A percentile compares a stretch with the other conserved stretches of the same genome.
phyloP scores from a whole-genome alignment of 768 basidiomycete species.

The Lactifluus subvellereus region DNA sequence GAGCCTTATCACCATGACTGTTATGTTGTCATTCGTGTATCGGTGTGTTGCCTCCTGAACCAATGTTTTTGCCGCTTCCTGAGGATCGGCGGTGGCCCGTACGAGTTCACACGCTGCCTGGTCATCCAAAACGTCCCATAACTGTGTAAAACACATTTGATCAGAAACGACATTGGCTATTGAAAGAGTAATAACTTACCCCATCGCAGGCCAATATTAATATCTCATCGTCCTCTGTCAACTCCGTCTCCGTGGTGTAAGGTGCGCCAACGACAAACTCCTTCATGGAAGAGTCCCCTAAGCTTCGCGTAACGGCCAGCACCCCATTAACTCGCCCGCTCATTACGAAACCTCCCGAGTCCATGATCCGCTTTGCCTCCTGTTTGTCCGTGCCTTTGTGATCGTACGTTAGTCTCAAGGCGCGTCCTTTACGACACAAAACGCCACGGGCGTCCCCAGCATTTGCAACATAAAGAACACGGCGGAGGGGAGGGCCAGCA shows the following conservation, averaged over 20 bases:
- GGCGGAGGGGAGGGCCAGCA: slow-evolving; percentile 39
- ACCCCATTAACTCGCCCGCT: slow-evolving; percentile 98
- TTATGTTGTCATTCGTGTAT: slow-evolving; percentile 94
- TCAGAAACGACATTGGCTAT: neutral
- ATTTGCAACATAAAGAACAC: slow-evolving; percentile 92
- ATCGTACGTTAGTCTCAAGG: slow-evolving; percentile 92
- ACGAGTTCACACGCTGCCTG: slow-evolving; percentile 87
- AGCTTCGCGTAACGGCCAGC: slow-evolving; percentile 88
- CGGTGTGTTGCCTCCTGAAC: slow-evolving; percentile 80
- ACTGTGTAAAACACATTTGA: slow-evolving; percentile 38
- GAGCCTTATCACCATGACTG: slow-evolving; percentile 84
- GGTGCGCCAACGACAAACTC: slow-evolving; percentile 98
- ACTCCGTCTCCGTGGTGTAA: slow-evolving; percentile 95
- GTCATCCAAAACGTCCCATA: slow-evolving; percentile 95
- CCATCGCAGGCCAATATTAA: slow-evolving; percentile 96
- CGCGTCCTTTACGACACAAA: slow-evolving; percentile 83
- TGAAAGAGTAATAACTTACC: slow-evolving; percentile 45
- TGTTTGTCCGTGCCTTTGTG: slow-evolving; percentile 97
- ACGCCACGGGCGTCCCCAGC: slow-evolving; percentile 96
- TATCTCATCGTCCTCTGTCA: slow-evolving; percentile 90
- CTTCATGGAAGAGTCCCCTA: slow-evolving; percentile 98
- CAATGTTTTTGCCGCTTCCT: slow-evolving; percentile 67
- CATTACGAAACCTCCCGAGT: slow-evolving; percentile 98
- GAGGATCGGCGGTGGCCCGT: slow-evolving; percentile 65
- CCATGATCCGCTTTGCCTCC: slow-evolving; percentile 95